Conservation (phyloP, 176 grass and related monocot genomes). For the Eleusine coracana region DNA sequence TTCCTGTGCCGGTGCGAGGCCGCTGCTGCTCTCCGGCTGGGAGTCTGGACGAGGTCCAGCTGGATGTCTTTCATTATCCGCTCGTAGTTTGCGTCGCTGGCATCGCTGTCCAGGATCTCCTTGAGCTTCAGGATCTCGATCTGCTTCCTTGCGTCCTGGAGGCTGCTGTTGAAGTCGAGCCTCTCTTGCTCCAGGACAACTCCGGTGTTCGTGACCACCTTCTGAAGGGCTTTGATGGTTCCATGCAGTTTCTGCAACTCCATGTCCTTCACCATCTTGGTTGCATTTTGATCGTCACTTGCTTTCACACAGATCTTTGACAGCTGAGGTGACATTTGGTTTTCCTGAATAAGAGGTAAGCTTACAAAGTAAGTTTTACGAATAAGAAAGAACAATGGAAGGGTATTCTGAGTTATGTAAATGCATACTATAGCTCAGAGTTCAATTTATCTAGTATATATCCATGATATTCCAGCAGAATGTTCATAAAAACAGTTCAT, state of each 20-base stretch:
- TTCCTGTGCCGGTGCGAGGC: slow-evolving; percentile 46
- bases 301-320: slow-evolving; percentile 56
- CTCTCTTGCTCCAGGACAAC: slow-evolving; percentile 80
- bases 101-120: slow-evolving; percentile 64
- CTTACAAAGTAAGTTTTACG: not conserved
- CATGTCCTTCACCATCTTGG: slow-evolving; percentile 54
- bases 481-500: not conserved
- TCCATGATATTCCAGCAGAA: slow-evolving; percentile 1
- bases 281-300: slow-evolving; percentile 43
- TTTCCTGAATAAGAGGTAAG: slow-evolving; percentile 57
- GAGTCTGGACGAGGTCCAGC: slow-evolving; percentile 82
- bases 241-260: slow-evolving; percentile 70
- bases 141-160: slow-evolving; percentile 75
- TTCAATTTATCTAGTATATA: slow-evolving; percentile 12
- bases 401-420: not conserved
- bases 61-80: slow-evolving; percentile 86
- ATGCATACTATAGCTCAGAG: not conserved
- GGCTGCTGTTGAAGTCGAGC: slow-evolving; percentile 63
- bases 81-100: slow-evolving; percentile 58
- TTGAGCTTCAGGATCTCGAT: slow-evolving; percentile 74
- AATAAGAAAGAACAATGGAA: slow-evolving; percentile 1
- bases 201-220: slow-evolving; percentile 66
- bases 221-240: slow-evolving; percentile 83
- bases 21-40: slow-evolving; percentile 40
- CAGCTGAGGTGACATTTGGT: slow-evolving; percentile 45